These are phyloP conservation scores for Curvularia sp. DNA, from an alignment of 2,329 filamentous ascomycete species.

Conservation along the genomic window DNA sequence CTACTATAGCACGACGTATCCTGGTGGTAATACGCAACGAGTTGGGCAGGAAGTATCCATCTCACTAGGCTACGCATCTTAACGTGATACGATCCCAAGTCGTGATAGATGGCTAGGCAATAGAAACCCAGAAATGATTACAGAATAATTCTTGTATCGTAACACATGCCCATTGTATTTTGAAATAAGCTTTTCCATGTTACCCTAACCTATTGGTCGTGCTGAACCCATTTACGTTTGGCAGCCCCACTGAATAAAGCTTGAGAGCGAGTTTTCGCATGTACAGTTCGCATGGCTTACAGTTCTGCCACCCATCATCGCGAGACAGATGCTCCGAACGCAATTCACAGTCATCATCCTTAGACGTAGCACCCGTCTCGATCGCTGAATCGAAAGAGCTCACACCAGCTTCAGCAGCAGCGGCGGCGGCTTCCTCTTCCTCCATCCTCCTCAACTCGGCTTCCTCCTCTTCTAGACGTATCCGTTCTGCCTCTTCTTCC, in stretches of 20 bases:
- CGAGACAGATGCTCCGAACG: constrained; percentile 8
- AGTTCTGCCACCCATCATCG: background rate
- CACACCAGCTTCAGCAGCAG: background rate
- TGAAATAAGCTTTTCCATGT: too few species aligned
- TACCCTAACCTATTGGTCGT: background rate
- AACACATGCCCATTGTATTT: too few species aligned
- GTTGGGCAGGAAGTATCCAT: too few species aligned
- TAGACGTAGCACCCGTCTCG: background rate
- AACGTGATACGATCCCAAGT: too few species aligned
- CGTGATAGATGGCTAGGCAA: too few species aligned
- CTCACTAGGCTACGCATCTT: too few species aligned
- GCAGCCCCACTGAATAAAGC: background rate
- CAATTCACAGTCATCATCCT: constrained; percentile 2
- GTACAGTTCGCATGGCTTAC: constrained; percentile 9
- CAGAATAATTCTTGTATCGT: too few species aligned
- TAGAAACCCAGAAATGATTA: too few species aligned
- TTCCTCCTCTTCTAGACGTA: constrained; percentile 32
- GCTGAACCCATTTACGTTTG: background rate
- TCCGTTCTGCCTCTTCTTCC: constrained; percentile 39
- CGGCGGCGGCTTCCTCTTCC: constrained; percentile 30
- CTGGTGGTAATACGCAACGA: too few species aligned
- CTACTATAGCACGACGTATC: too few species aligned
- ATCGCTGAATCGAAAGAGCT: background rate
- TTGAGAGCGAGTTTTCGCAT: constrained; percentile 6
- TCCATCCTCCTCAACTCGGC: background rate